Conservation (phyloP, 306 rosid genomes). For the Astragalus glycyphyllos region DNA sequence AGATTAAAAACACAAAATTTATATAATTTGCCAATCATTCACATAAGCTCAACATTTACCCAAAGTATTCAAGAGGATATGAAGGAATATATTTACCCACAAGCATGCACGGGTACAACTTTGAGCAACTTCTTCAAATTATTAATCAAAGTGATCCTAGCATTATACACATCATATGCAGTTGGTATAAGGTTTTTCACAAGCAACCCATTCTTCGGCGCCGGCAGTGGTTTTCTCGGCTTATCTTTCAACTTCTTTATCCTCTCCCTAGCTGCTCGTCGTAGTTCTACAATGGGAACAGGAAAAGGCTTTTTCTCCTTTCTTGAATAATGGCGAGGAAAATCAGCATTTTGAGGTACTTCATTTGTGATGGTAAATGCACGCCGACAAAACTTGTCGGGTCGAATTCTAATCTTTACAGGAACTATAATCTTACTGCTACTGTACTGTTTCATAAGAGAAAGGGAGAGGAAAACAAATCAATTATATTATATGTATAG, state of each 20-base stretch:
- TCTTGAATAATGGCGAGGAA: slow-evolving; percentile 70
- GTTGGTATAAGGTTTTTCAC: slow-evolving; percentile 80
- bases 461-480: neutral
- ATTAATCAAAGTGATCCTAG: slow-evolving; percentile 80
- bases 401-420: slow-evolving; percentile 40
- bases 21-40: slow-evolving; percentile 22
- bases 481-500: slow-evolving; percentile 1
- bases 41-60: slow-evolving; percentile 2
- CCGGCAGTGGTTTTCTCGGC: slow-evolving; percentile 68
- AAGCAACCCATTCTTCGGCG: slow-evolving; percentile 84
- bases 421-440: slow-evolving; percentile 46
- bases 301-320: slow-evolving; percentile 95
- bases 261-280: slow-evolving; percentile 98
- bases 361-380: slow-evolving; percentile 56
- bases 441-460: slow-evolving; percentile 43
- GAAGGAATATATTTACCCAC: slow-evolving; percentile 65
- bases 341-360: slow-evolving; percentile 83
- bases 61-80: slow-evolving; percentile 19
- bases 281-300: slow-evolving; percentile 76
- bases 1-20: neutral
- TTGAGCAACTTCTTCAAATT: slow-evolving; percentile 86
- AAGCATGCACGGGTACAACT: slow-evolving; percentile 87
- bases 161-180: slow-evolving; percentile 78
- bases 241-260: slow-evolving; percentile 67
- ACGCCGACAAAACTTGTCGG: slow-evolving; percentile 42